Percentiles rank a stretch among this genome's conserved stretches.
Conservation (phyloP, 1,139 yeast genomes). For the Hansenula sp. region DNA sequence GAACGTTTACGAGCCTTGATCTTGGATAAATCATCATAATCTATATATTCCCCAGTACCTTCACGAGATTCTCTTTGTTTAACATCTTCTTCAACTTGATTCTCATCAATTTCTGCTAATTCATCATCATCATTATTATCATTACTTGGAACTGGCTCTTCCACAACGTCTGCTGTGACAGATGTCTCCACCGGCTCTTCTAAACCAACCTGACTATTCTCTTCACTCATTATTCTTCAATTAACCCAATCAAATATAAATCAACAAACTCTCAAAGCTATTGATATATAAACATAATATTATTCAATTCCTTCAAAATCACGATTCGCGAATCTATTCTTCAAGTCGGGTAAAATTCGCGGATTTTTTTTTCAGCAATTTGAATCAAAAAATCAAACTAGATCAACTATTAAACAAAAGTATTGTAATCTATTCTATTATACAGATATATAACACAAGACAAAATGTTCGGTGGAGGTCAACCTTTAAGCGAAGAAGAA, state of each 20-base stretch:
- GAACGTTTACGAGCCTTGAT: slow-evolving; percentile 16
- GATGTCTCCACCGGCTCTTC: slow-evolving; percentile 2
- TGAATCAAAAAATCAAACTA: too few relatives aligned
- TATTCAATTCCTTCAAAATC: neutral
- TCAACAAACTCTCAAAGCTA: too few relatives aligned
- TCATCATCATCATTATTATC: slow-evolving; percentile 14
- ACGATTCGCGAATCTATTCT: neutral
- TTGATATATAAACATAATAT: too few relatives aligned
- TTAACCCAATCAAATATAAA: too few relatives aligned
- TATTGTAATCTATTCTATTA: too few relatives aligned
- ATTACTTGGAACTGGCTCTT: slow-evolving; percentile 4
- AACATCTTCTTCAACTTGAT: slow-evolving; percentile 25
- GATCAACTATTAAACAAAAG: neutral
- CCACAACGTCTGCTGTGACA: too few relatives aligned
- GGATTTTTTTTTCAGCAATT: neutral
- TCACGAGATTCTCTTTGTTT: slow-evolving; percentile 25
- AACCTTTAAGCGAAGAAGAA: slow-evolving; percentile 73
- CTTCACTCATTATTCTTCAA: slow-evolving; percentile 1
- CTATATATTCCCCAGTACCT: slow-evolving; percentile 7
- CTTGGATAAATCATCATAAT: slow-evolving; percentile 12
- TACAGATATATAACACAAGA: too few relatives aligned
- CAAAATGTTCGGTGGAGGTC: slow-evolving; percentile 75
- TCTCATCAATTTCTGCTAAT: slow-evolving; percentile 32
- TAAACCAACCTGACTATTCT: neutral
- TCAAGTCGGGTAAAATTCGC: neutral